Evolutionary conservation across 2,329 filamentous ascomycete genomes (phyloP).

Genomic region (Paecilomyces formosus): DNA sequence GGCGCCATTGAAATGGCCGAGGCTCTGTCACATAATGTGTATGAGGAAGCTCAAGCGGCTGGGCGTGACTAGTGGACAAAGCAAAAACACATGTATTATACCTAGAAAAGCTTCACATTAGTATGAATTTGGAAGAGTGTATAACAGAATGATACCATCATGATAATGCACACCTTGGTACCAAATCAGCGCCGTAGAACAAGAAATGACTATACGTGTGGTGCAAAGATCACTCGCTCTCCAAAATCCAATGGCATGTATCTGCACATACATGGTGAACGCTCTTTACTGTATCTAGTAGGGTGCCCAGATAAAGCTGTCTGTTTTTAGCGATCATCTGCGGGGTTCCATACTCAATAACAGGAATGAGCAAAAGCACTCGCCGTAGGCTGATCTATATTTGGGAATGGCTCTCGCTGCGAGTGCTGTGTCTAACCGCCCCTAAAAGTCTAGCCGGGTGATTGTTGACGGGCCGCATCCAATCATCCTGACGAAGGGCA

Average conservation of each 20-base stretch:
- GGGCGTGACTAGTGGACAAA: slow-evolving; percentile 7
- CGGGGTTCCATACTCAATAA: neutral
- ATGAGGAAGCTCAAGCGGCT: slow-evolving; percentile 16
- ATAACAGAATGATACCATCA: neutral
- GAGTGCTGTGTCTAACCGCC: neutral
- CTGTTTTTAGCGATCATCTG: neutral
- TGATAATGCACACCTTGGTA: neutral
- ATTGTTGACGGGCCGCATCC: neutral
- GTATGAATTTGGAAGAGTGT: neutral
- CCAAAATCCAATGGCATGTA: neutral
- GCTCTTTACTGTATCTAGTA: neutral
- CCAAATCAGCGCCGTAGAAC: neutral
- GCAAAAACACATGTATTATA: neutral
- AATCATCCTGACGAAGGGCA: neutral
- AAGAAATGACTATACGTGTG: neutral
- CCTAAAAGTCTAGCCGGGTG: neutral
- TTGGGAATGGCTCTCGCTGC: neutral
- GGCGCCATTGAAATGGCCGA: slow-evolving; percentile 78
- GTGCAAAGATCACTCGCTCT: neutral
- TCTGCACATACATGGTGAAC: neutral
- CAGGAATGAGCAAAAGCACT: neutral
- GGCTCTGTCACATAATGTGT: slow-evolving; percentile 23
- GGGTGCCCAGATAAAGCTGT: neutral
- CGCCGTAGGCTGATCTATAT: neutral
- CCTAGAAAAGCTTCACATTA: neutral